Evolutionary conservation across 345 rosid genomes (phyloP), one percentile per base, ranked within the genome.

Genomic region (Acer yangbiense): DNA sequence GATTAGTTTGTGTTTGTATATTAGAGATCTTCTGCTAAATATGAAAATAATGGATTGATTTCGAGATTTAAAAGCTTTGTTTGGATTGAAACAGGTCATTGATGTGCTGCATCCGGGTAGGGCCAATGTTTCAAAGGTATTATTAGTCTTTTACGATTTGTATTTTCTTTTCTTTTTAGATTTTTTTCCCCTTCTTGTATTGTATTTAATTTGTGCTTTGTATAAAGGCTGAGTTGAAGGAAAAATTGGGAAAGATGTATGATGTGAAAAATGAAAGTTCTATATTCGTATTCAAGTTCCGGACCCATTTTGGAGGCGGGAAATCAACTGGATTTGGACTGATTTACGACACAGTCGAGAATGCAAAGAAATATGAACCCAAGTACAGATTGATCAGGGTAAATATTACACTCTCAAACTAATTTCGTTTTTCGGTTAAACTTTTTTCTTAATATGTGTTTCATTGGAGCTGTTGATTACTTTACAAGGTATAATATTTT

Each of bases 271-370:
- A 88, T 72, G 77, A 89, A 13, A 87, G 88, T 67, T 71, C 93
- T 4, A 91, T 91, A 43, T 90, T 91, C 67, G 92, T 90, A 4
- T 91, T 91, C 80, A 90, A 91, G 83, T 91, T 91, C 74, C 84
- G 92, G 69, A 91, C 96, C 18, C 92, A 91, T 72, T 91, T 91
- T 77, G 95, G 95, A 65, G 96, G 96, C 43, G 96, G 96, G 52
- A 90, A 90, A 50, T 90, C 96, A 3, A 90, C 90, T 2, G 93
- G 96, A 1, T 91, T 91, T 82, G 96, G 96, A 3, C 76, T 91
- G 82, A 88, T 91, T 66, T 91, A 91, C 52, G 96, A 90, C 55
- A 82, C 91, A 0, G 85, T 87, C 55, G 96, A 90, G 73, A 88
- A 81, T 44, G 96, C 93, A 1, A 90, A 88, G 88, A 91, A 90